Conservation (phyloP, 208 protist genomes). For the Trypanosoma melophagium region DNA sequence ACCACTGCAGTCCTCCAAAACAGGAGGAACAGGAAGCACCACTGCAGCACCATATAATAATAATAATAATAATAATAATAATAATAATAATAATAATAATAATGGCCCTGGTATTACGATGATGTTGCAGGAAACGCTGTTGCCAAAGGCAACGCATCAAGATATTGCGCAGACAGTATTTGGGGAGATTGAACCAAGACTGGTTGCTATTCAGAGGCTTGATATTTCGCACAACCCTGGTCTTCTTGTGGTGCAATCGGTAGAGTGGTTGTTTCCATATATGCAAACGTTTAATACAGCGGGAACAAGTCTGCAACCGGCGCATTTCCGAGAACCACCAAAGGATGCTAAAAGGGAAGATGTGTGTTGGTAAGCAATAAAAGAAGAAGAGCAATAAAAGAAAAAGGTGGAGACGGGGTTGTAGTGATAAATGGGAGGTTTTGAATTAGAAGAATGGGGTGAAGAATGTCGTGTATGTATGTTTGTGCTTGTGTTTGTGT, state of each 20-base stretch:
- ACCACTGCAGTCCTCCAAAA: too few relatives aligned
- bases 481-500: slow-evolving; percentile 19
- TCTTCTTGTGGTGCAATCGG: slow-evolving; percentile 23
- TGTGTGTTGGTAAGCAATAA: neutral
- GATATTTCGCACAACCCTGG: slow-evolving; percentile 50
- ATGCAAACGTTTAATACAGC: slow-evolving; percentile 12
- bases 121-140: neutral
- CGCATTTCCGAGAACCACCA: neutral
- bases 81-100: too few relatives aligned
- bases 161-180: slow-evolving; percentile 28
- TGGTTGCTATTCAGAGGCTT: slow-evolving; percentile 36
- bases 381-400: too few relatives aligned
- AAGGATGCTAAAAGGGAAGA: neutral
- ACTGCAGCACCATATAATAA: too few relatives aligned
- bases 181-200: slow-evolving; percentile 43
- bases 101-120: neutral
- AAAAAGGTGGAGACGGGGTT: slow-evolving; percentile 8
- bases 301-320: neutral
- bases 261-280: slow-evolving; percentile 17
- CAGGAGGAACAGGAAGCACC: too few relatives aligned
- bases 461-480: too few relatives aligned
- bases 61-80: too few relatives aligned
- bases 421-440: too few relatives aligned
- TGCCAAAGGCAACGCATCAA: slow-evolving; percentile 5
- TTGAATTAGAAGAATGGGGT: too few relatives aligned